Evolutionary conservation across 306 rosid genomes (phyloP), one percentile per base, ranked within the genome.

Genomic region (Begonia peltatifolia): DNA sequence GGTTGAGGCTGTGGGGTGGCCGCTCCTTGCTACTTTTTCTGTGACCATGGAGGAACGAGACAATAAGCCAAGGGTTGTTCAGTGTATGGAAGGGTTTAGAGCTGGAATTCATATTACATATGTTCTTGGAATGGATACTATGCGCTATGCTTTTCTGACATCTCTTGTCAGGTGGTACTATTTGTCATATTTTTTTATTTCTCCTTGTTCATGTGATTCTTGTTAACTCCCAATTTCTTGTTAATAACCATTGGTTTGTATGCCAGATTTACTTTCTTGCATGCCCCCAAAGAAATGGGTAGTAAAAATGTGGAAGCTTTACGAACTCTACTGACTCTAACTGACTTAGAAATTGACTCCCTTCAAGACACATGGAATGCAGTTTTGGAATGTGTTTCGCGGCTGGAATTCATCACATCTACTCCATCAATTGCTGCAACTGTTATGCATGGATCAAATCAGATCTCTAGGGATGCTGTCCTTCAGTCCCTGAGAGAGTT

Each of bases 1-100:
- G 99, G 99, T 92, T 64, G 99, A 92, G 64, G 99, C 96, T 49
- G 99, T 92, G 53, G 99, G 99, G 36, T 92, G 99, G 99, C 96
- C 99, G 52, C 74, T 92, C 73, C 99, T 92, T 63, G 99, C 93
- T 63, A 92, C 99, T 18, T 92, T 87, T 65, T 92, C 99, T 42
- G 99, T 92, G 58, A 87, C 99, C 42, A 83, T 92, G 99, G 99
- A 92, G 69, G 99, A 87, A 71, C 94, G 96, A 60, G 99, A 92
- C 43, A 87, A 92, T 68, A 92, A 87, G 72, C 78, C 93, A 4
- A 83, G 94, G 70, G 93, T 92, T 52, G 71, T 81, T 75, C 81
- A 81, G 53, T 81, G 92, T 61, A 92, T 92, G 99, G 99, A 92
- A 76, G 99, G 99, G 42, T 92, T 92, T 72, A 92, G 63, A 79